Evolutionary conservation across 2,329 filamentous ascomycete species (phyloP).

Genomic region (Penicillium freii): DNA sequence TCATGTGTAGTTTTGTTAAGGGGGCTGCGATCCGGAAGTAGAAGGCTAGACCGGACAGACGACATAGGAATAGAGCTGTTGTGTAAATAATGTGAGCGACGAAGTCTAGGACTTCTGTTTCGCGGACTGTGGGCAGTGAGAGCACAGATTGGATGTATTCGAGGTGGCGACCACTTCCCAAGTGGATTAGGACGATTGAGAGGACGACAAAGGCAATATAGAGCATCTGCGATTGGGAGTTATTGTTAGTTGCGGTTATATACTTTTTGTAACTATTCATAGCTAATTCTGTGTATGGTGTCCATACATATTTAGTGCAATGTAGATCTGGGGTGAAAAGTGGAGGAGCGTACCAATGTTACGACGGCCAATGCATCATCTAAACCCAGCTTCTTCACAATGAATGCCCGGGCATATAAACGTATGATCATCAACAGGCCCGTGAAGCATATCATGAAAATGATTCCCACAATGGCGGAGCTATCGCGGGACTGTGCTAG

Average conservation of each 20-base stretch:
- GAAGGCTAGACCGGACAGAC: constrained; percentile 54
- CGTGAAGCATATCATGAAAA: constrained; percentile 30
- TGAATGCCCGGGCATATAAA: constrained; percentile 46
- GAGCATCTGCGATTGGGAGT: constrained; percentile 20
- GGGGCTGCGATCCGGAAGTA: constrained; percentile 49
- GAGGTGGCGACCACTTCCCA: constrained; percentile 48
- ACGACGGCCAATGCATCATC: constrained; percentile 52
- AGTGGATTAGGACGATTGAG: constrained; percentile 45
- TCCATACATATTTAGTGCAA: constrained; percentile 1
- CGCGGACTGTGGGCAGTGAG: constrained; percentile 40
- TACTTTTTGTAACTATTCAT: no score
- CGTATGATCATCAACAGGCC: constrained; percentile 42
- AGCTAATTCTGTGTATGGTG: no score
- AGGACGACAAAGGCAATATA: constrained; percentile 48
- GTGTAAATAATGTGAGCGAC: constrained; percentile 54
- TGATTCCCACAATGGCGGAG: constrained; percentile 29
- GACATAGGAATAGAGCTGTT: constrained; percentile 50
- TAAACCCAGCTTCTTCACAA: constrained; percentile 45
- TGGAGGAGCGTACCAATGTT: constrained; percentile 42
- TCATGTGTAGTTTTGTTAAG: constrained; percentile 23
- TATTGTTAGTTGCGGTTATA: neutral
- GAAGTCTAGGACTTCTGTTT: constrained; percentile 52
- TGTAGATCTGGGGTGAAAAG: constrained; percentile 6
- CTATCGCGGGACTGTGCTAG: constrained; percentile 30
- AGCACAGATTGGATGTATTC: constrained; percentile 47